These are phyloP conservation scores for Diplogelasinospora grovesii DNA, from an alignment of 495 filamentous ascomycete species.

Conservation along the genomic window DNA sequence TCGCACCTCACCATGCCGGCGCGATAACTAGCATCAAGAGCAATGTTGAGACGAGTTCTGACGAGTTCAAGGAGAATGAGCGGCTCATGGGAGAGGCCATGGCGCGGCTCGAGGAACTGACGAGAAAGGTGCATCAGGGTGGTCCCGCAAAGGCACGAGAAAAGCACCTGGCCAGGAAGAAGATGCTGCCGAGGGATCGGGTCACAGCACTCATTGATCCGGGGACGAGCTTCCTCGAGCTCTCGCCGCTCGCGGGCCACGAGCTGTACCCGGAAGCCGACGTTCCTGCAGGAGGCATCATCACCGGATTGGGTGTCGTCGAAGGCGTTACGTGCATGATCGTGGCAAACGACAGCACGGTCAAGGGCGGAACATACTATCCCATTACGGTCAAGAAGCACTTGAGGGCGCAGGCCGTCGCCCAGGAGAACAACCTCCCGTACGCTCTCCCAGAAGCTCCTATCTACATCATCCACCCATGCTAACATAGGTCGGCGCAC, in stretches of 20 bases:
- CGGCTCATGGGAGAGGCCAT: constrained; percentile 69
- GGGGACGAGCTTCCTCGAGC: constrained; percentile 84
- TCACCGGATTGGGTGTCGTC: constrained; percentile 86
- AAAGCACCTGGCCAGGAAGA: constrained; percentile 80
- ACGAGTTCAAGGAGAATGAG: constrained; percentile 77
- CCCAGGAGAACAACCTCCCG: constrained; percentile 72
- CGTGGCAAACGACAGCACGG: constrained; percentile 94
- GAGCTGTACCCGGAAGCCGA: constrained; percentile 76
- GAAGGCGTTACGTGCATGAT: constrained; percentile 90
- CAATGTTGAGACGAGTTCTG: constrained; percentile 65
- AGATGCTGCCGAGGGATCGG: constrained; percentile 91
- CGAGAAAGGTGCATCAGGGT: constrained; percentile 62
- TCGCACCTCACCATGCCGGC: constrained; percentile 58
- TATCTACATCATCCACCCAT: too few relatives aligned
- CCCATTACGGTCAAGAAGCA: constrained; percentile 99
- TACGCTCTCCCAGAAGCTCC: constrained; percentile 27
- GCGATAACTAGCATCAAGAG: constrained; percentile 75
- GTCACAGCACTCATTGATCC: constrained; percentile 83
- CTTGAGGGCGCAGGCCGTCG: constrained; percentile 84
- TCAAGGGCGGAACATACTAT: constrained; percentile 98
- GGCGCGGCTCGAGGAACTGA: constrained; percentile 57
- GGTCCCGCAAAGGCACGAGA: constrained; percentile 78
- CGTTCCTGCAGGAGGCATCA: constrained; percentile 72
- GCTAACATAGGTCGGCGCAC: constrained; percentile 2
- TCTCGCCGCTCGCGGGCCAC: constrained; percentile 81